Evolutionary conservation across 306 rosid species (phyloP).

Genomic region (Prosopis cineraria): DNA sequence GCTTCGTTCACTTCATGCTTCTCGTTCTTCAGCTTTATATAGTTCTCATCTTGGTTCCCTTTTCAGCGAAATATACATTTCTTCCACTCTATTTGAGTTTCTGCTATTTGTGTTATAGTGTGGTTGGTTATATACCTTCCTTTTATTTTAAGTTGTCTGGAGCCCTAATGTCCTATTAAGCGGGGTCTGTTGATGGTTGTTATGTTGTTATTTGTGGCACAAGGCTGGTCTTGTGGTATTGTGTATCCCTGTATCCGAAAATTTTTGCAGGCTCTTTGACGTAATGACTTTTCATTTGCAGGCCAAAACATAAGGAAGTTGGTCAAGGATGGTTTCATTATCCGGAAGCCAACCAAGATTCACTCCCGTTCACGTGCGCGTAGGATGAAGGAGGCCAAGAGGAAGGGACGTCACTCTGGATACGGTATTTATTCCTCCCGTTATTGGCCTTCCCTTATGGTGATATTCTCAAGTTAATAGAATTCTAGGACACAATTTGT

Average conservation of each 20-base stretch:
- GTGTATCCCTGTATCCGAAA: not conserved
- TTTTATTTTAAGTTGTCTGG: not conserved
- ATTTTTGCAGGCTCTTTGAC: not conserved
- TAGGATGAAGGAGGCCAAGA: constrained; percentile 90
- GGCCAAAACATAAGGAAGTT: constrained; percentile 94
- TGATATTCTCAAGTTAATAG: not conserved
- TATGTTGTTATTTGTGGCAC: not conserved
- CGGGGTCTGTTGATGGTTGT: not conserved
- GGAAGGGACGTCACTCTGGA: constrained; percentile 96
- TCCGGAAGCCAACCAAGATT: constrained; percentile 96
- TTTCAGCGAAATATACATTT: not conserved
- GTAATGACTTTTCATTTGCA: constrained; percentile 36
- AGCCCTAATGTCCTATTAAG: not conserved
- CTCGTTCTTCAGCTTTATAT: not conserved
- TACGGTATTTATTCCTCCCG: constrained; percentile 56
- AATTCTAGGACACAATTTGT: not conserved
- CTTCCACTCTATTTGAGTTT: not conserved
- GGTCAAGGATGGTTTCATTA: constrained; percentile 96
- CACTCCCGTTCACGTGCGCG: constrained; percentile 98
- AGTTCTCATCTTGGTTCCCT: not conserved
- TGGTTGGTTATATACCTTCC: not conserved
- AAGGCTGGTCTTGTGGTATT: not conserved
- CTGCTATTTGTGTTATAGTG: not conserved
- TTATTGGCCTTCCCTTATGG: not conserved
- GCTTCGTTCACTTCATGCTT: not conserved